Base-by-base conservation (phyloP, 116 monocot species). In the Zostera marina region DNA sequence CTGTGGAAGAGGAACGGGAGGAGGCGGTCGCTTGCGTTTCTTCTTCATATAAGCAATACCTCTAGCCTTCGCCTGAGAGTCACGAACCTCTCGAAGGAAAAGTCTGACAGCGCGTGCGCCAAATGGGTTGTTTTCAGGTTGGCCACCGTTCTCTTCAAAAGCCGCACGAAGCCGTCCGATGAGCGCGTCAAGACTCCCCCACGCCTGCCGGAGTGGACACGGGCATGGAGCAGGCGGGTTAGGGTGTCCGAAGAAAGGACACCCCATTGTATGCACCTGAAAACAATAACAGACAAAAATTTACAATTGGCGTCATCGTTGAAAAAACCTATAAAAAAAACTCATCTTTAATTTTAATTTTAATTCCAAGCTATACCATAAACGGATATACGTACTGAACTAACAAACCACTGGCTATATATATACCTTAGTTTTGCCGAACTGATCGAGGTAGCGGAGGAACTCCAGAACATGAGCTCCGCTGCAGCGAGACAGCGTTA, bases 91-190 rank as follows among this genome's bases (percentile, higher is more conserved):
- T 11, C 70, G 24, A 40, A 70, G 56, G 54, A 56, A 70, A 46
- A 70, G 53, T 46, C 70, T 46, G 9, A 70, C 70, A 11, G 68
- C 59, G 14, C 77, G 53, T 21, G 58, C 63, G 13, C 64, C 77
- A 17, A 77, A 77, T 20, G 77, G 77, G 68, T 77, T 77, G 54
- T 59, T 38, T 54, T 77, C 77, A 0, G 77, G 68, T 5, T 53
- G 45, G 13, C 77, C 72, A 7, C 72, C 72, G 61, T 77, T 63
- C 60, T 77, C 77, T 25, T 77, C 77, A 64, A 59, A 77, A 47
- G 77, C 71, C 0, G 77, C 77, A 0, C 77, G 72, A 17, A 72
- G 72, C 41, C 72, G 77, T 59, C 72, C 77, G 72, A 77, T 61
- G 54, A 72, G 71, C 24, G 72, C 67, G 64, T 77, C 72, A 9